phyloP scores from a whole-genome alignment of 768 basidiomycete species.

The Xerocomus potaroensis region DNA sequence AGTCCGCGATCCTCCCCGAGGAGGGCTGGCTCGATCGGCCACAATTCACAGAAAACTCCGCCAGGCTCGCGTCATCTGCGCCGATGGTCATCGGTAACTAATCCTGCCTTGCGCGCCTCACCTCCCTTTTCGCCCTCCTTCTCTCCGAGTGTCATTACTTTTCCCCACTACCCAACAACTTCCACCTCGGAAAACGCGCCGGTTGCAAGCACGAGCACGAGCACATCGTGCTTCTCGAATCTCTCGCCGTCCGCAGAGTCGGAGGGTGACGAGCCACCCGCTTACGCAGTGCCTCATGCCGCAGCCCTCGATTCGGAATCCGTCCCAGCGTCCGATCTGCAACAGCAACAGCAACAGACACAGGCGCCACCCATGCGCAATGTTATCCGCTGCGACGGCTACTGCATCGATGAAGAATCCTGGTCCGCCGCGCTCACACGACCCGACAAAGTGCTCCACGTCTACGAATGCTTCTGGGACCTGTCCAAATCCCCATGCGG shows the following conservation, averaged over 20 bases:
- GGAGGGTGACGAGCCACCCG: slow-evolving; percentile 17
- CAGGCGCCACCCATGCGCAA: slow-evolving; percentile 8
- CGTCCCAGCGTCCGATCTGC: not conserved
- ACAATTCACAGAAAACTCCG: slow-evolving; percentile 28
- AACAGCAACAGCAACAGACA: slow-evolving; percentile 1
- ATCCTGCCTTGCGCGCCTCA: slow-evolving; percentile 23
- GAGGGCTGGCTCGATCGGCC: slow-evolving; percentile 31
- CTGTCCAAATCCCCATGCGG: slow-evolving; percentile 21
- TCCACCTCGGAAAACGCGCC: slow-evolving; percentile 6
- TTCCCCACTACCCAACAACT: slow-evolving; percentile 16
- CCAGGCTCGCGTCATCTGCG: slow-evolving; percentile 26
- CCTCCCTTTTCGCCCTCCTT: slow-evolving; percentile 15
- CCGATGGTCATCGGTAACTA: slow-evolving; percentile 30
- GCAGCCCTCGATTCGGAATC: slow-evolving; percentile 16
- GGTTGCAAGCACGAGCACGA: not conserved
- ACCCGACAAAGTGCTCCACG: slow-evolving; percentile 22
- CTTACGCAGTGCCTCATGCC: slow-evolving; percentile 15
- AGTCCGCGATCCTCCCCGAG: slow-evolving; percentile 32
- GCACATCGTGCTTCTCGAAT: slow-evolving; percentile 5
- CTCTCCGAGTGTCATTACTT: slow-evolving; percentile 11
- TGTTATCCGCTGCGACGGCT: slow-evolving; percentile 25
- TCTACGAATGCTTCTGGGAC: slow-evolving; percentile 32
- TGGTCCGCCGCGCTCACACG: slow-evolving; percentile 21
- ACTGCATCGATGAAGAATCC: slow-evolving; percentile 27
- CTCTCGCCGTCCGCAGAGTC: slow-evolving; percentile 23